A percentile compares a stretch with the other conserved stretches of the same genome.
Evolutionary conservation across 208 protist genomes (phyloP).

Genomic region (Novymonas esmeraldas): DNA sequence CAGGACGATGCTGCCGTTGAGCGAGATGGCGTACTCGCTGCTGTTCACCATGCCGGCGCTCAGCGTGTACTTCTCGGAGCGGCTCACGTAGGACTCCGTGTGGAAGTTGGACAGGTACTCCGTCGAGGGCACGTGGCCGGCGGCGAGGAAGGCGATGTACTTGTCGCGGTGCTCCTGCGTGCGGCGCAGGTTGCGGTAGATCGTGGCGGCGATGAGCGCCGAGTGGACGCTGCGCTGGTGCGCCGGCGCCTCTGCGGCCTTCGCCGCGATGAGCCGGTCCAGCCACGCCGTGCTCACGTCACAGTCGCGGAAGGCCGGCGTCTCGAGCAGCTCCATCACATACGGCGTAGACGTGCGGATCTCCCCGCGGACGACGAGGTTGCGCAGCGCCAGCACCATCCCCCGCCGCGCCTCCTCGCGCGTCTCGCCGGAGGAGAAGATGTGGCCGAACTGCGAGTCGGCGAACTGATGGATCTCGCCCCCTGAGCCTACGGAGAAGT

Average conservation of each 20-base stretch:
- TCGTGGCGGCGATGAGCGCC: conserved; percentile 74
- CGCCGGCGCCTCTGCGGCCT: conserved; percentile 42
- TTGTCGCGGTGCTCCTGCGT: conserved; percentile 57
- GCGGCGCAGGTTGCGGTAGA: conserved; percentile 61
- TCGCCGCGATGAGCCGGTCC: conserved; percentile 77
- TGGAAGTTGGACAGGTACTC: conserved; percentile 70
- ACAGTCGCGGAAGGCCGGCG: conserved; percentile 79
- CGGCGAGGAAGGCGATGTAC: conserved; percentile 75
- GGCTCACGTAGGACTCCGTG: conserved; percentile 78
- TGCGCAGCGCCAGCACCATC: conserved; percentile 93
- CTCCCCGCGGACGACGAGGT: conserved; percentile 95
- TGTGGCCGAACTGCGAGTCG: conserved; percentile 98
- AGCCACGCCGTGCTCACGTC: conserved; percentile 89
- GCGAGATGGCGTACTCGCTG: conserved; percentile 65
- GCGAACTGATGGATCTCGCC: conserved; percentile 94
- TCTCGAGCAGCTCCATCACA: conserved; percentile 89
- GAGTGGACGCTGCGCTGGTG: conserved; percentile 65
- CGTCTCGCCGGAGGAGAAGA: conserved; percentile 94
- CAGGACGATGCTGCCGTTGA: conserved; percentile 74
- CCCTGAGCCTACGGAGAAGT: conserved; percentile 94
- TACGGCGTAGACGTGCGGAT: conserved; percentile 97
- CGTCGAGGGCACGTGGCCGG: conserved; percentile 85
- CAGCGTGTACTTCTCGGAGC: conserved; percentile 81
- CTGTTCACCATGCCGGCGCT: conserved; percentile 48
- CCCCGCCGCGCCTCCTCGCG: conserved; percentile 94